Base-by-base conservation (phyloP, 163 green algal genomes). In the Chlamydomonas reinhardtii region DNA sequence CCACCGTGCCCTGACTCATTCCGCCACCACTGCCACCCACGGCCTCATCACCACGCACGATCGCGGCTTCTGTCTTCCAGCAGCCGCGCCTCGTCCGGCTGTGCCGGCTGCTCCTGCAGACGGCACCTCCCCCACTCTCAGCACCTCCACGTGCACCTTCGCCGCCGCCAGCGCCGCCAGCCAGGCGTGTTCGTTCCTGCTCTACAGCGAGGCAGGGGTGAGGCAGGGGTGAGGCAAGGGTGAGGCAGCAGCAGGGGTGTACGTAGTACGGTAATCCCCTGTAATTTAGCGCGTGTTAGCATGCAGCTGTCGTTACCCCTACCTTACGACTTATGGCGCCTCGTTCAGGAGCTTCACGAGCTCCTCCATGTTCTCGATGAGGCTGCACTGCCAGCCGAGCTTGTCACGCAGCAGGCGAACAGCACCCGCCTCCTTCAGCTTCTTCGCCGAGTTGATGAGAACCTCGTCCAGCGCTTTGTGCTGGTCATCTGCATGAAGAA, bases 91-190 rank as follows among this genome's bases (percentile, higher is more conserved):
- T n/a, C n/a, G n/a, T n/a, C n/a, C n/a, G n/a, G n/a, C n/a, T n/a
- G n/a, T n/a, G n/a, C n/a, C n/a, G n/a, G 24, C 62, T 12, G 62
- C 25, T 34, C 12, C 62, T 64, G 31, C 62, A 29, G 29, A 37
- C 61, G 74, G 34, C 34, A 87, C 88, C 65, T 96, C 91, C 59
- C 91, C 52, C 69, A 97, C 92, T 37, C 96, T 94, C 15, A 95
- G 80, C 34, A 97, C 95, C 78, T 96, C 94, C 4, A 92, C 89
- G 17, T 90, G 71, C 29, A 97, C 27, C 15, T 91, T 93, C 6
- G 89, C 91, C 14, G 76, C 83, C n/a, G 83, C 77, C 72, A 99
- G 92, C 0, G 91, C 93, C 6, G 70, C 61, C 32, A 98, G 85
- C 97, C 97, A 99, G 20, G 94, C 94, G n/a, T n/a, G n/a, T n/a